Percentiles rank a stretch among this genome's conserved stretches.
Evolutionary conservation across 352 stramenopile genomes (phyloP).

Genomic region (Globisporangium carolinianum): DNA sequence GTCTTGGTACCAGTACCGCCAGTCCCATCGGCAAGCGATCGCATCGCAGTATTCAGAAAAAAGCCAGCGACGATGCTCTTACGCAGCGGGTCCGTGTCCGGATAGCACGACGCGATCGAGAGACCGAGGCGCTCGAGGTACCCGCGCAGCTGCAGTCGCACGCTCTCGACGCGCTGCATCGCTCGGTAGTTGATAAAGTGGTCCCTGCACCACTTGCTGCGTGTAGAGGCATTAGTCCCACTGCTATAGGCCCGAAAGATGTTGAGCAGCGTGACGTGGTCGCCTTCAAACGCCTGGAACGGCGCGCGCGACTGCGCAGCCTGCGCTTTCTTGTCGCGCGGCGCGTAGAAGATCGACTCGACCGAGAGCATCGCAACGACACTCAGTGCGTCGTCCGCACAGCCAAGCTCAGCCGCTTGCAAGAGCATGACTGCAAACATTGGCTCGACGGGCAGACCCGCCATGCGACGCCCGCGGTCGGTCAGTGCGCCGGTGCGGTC

Average conservation of each 20-base stretch:
- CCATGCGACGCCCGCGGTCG: conserved; percentile 74
- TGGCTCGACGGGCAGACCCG: conserved; percentile 79
- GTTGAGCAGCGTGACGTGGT: conserved; percentile 82
- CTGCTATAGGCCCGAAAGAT: conserved; percentile 72
- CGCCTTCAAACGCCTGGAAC: conserved; percentile 77
- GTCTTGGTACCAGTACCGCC: conserved; percentile 56
- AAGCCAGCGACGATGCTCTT: conserved; percentile 86
- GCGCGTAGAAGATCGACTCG: conserved; percentile 87
- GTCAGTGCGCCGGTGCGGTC: conserved; percentile 60
- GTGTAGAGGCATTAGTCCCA: conserved; percentile 39
- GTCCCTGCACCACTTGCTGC: conserved; percentile 82
- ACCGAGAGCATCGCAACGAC: conserved; percentile 88
- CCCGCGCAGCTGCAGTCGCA: conserved; percentile 56
- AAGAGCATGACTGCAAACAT: conserved; percentile 88
- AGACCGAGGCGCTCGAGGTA: conserved; percentile 73
- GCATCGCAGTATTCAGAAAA: conserved; percentile 87
- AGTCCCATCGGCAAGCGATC: conserved; percentile 55
- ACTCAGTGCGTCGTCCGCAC: conserved; percentile 76
- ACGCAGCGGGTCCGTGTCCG: conserved; percentile 76
- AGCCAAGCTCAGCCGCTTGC: conserved; percentile 67
- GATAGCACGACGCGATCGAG: conserved; percentile 59
- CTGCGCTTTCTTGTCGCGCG: conserved; percentile 77
- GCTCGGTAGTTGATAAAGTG: conserved; percentile 83
- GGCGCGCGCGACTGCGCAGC: conserved; percentile 70
- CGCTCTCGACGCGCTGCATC: conserved; percentile 82